A percentile compares a stretch with the other conserved stretches of the same genome.
Evolutionary conservation across 176 grass and related monocot genomes (phyloP).

Genomic region (Carex kokanica): DNA sequence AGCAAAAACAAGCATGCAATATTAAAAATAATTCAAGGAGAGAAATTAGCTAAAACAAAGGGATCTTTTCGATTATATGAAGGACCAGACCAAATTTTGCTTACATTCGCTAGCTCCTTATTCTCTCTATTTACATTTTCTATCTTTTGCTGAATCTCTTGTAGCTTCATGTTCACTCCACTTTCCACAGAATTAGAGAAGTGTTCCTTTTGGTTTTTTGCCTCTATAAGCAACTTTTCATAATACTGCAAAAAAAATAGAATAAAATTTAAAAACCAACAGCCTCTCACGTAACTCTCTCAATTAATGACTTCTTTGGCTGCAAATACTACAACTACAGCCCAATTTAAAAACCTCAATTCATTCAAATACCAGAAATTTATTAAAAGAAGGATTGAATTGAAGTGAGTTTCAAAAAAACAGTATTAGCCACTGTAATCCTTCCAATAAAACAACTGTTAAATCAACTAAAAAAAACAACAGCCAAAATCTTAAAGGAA

Average conservation of each 20-base stretch:
- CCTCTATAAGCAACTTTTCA: slow-evolving; percentile 58
- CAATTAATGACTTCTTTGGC: not conserved
- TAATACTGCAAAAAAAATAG: slow-evolving; percentile 52
- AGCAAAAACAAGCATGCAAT: slow-evolving; percentile 19
- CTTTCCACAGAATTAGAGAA: slow-evolving; percentile 65
- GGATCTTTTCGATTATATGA: slow-evolving; percentile 2
- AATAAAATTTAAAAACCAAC: not conserved
- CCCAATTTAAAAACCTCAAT: not conserved
- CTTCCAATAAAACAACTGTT: not conserved
- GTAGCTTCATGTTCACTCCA: slow-evolving; percentile 54
- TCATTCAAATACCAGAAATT: not conserved
- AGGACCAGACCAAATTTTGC: slow-evolving; percentile 22
- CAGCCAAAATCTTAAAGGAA: slow-evolving; percentile 15
- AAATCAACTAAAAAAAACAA: not conserved
- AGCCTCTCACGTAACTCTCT: not conserved
- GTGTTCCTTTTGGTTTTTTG: slow-evolving; percentile 40
- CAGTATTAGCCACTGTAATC: not conserved
- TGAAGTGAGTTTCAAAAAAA: not conserved
- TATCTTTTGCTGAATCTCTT: slow-evolving; percentile 66
- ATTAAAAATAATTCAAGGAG: slow-evolving; percentile 6
- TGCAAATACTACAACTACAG: not conserved
- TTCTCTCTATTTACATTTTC: slow-evolving; percentile 58
- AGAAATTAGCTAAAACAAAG: not conserved
- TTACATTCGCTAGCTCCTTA: slow-evolving; percentile 63
- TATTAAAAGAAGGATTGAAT: not conserved